A percentile compares a stretch with the other conserved stretches of the same genome.
phyloP scores from a whole-genome alignment of 2,329 filamentous ascomycete species.

The Botrytis pseudocinerea region DNA sequence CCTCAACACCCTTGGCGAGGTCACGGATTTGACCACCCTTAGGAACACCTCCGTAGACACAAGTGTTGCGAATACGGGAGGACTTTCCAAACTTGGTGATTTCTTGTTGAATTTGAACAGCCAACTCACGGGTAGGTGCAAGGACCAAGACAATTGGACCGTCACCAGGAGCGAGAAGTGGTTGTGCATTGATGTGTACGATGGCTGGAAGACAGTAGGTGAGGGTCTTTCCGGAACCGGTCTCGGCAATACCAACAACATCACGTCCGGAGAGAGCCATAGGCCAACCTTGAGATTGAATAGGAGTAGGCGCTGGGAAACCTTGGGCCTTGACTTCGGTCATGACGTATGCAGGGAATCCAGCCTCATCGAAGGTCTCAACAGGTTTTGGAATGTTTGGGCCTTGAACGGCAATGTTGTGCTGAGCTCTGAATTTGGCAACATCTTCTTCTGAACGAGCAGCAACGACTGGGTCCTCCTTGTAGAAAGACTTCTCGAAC shows the following conservation, averaged over 20 bases:
- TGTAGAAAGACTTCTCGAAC: slow-evolving; percentile 99
- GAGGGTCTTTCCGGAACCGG: slow-evolving; percentile 97
- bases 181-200: slow-evolving; percentile 99
- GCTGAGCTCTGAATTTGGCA: slow-evolving; percentile 80
- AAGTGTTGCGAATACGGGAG: slow-evolving; percentile 96
- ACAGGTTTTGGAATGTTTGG: slow-evolving; percentile 86
- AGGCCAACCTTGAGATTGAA: slow-evolving; percentile 98
- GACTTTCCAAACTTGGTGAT: slow-evolving; percentile 99
- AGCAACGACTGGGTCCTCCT: slow-evolving; percentile 81
- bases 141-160: slow-evolving; percentile 96
- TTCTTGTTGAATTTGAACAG: slow-evolving; percentile 97
- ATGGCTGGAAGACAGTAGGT: slow-evolving; percentile 98
- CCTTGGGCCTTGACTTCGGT: slow-evolving; percentile 98
- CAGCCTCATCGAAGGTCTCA: slow-evolving; percentile 95
- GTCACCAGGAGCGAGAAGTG: slow-evolving; percentile 89
- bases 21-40: slow-evolving; percentile 97
- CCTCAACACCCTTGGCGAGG: slow-evolving; percentile 90
- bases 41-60: slow-evolving; percentile 97
- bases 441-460: slow-evolving; percentile 76
- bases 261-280: slow-evolving; percentile 98
- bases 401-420: slow-evolving; percentile 82
- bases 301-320: slow-evolving; percentile 88
- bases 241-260: slow-evolving; percentile 98
- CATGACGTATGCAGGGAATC: slow-evolving; percentile 96
- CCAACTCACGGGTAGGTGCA: slow-evolving; percentile 94